Conservation (phyloP, 805 yeast genomes). For the Myxozyma lipomycoides region DNA sequence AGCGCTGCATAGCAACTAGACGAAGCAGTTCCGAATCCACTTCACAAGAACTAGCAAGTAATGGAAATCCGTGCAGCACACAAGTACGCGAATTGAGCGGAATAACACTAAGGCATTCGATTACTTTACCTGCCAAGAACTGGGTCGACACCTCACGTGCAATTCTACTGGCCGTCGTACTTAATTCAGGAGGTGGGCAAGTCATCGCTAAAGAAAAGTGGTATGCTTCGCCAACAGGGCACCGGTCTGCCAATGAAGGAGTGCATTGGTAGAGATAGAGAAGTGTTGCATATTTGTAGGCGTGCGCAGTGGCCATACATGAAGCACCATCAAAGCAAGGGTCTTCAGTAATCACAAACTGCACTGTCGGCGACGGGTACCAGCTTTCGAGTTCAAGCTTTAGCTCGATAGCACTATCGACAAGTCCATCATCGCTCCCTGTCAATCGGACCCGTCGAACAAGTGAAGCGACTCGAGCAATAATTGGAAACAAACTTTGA, state of each 20-base stretch:
- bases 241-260: slow-evolving; percentile 47
- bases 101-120: slow-evolving; percentile 58
- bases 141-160: background rate
- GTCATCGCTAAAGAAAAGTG: background rate
- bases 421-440: slow-evolving; percentile 26
- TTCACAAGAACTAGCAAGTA: slow-evolving; percentile 63
- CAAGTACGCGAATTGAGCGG: slow-evolving; percentile 56
- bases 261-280: slow-evolving; percentile 65
- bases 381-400: slow-evolving; percentile 53
- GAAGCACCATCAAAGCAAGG: slow-evolving; percentile 55
- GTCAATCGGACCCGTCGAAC: slow-evolving; percentile 47
- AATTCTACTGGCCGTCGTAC: background rate
- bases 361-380: slow-evolving; percentile 47
- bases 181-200: background rate
- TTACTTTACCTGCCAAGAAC: slow-evolving; percentile 51
- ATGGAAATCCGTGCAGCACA: slow-evolving; percentile 61
- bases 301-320: slow-evolving; percentile 66
- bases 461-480: slow-evolving; percentile 59
- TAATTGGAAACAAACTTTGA: slow-evolving; percentile 58
- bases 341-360: slow-evolving; percentile 41
- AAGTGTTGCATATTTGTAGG: slow-evolving; percentile 58
- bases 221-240: slow-evolving; percentile 2
- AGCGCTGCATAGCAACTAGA: slow-evolving; percentile 56
- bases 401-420: slow-evolving; percentile 54
- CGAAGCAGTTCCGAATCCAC: slow-evolving; percentile 56